Evolutionary conservation across 352 stramenopile species (phyloP).

Genomic region (Globisporangium orthogonon): DNA sequence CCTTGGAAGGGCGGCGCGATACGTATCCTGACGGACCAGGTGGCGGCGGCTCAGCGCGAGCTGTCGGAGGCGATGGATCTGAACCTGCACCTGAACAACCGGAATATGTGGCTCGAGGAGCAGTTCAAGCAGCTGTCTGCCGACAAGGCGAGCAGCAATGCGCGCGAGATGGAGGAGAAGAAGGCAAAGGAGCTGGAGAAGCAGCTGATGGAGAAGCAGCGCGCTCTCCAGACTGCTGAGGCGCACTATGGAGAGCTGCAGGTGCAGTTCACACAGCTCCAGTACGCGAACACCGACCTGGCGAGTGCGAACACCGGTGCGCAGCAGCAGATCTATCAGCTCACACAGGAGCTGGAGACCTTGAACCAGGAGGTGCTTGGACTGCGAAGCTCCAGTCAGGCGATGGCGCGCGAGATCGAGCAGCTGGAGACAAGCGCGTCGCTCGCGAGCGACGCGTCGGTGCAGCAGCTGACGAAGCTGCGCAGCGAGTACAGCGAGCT

Average conservation of each 20-base stretch:
- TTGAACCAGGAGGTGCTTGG: constrained; percentile 14
- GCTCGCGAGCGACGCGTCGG: background rate
- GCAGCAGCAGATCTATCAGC: constrained; percentile 8
- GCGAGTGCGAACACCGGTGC: constrained; percentile 2
- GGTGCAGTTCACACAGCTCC: constrained; percentile 8
- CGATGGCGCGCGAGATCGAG: constrained; percentile 3
- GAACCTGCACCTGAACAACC: constrained; percentile 74
- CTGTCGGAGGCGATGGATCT: constrained; percentile 81
- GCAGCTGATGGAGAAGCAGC: constrained; percentile 6
- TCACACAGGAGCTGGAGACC: constrained; percentile 20
- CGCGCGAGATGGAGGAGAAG: constrained; percentile 14
- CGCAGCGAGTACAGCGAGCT: constrained; percentile 14
- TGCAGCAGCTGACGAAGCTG: constrained; percentile 21
- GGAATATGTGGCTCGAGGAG: constrained; percentile 74
- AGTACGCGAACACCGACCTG: constrained; percentile 6
- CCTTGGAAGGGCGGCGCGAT: constrained; percentile 49
- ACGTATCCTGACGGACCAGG: constrained; percentile 63
- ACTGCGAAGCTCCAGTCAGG: constrained; percentile 5
- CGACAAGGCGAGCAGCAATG: constrained; percentile 18
- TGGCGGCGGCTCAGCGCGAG: constrained; percentile 58
- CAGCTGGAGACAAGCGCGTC: background rate
- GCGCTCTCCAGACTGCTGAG: constrained; percentile 2
- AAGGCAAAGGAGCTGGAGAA: constrained; percentile 1
- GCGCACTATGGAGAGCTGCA: constrained; percentile 28
- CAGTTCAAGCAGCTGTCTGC: constrained; percentile 44